Percentiles rank a stretch among this genome's conserved stretches.
These are phyloP conservation scores for Xylariomycetidae sp. DNA, from an alignment of 2,329 filamentous ascomycete species.

Conservation along the genomic window DNA sequence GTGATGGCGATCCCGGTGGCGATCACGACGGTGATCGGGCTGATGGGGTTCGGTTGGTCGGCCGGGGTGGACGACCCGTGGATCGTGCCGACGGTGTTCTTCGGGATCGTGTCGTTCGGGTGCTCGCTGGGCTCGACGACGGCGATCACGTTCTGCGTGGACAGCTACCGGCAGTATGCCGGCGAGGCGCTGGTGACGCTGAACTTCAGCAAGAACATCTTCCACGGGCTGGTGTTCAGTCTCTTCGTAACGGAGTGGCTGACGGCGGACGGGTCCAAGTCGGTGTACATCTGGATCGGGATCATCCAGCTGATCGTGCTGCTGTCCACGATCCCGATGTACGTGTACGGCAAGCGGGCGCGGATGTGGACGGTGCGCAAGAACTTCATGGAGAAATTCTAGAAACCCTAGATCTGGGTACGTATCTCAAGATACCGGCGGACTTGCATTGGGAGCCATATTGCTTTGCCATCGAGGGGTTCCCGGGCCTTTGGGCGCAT, in stretches of 20 bases:
- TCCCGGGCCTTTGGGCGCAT: too few species aligned
- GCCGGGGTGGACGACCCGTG: conserved; percentile 67
- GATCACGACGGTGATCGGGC: conserved; percentile 71
- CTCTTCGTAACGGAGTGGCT: conserved; percentile 87
- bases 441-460: too few species aligned
- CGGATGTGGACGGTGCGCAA: conserved; percentile 90
- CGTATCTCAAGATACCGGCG: too few species aligned
- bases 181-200: conserved; percentile 90
- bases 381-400: conserved; percentile 77
- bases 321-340: conserved; percentile 79
- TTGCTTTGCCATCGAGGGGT: too few species aligned
- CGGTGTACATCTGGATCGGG: conserved; percentile 76
- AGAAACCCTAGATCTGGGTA: conserved; percentile 6
- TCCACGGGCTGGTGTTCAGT: conserved; percentile 84
- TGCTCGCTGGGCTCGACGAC: conserved; percentile 88
- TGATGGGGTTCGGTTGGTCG: conserved; percentile 97
- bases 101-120: conserved; percentile 86
- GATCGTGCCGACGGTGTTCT: conserved; percentile 92
- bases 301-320: conserved; percentile 76
- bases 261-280: conserved; percentile 64
- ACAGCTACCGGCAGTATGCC: conserved; percentile 88
- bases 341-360: conserved; percentile 83
- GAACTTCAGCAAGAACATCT: conserved; percentile 90
- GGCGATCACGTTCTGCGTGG: conserved; percentile 87
- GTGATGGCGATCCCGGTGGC: conserved; percentile 81